Percentiles rank a stretch among this genome's conserved stretches.
These are phyloP conservation scores for Arthrobotrys sphaeroides DNA, from an alignment of 2,329 filamentous ascomycete genomes.

Conservation along the genomic window DNA sequence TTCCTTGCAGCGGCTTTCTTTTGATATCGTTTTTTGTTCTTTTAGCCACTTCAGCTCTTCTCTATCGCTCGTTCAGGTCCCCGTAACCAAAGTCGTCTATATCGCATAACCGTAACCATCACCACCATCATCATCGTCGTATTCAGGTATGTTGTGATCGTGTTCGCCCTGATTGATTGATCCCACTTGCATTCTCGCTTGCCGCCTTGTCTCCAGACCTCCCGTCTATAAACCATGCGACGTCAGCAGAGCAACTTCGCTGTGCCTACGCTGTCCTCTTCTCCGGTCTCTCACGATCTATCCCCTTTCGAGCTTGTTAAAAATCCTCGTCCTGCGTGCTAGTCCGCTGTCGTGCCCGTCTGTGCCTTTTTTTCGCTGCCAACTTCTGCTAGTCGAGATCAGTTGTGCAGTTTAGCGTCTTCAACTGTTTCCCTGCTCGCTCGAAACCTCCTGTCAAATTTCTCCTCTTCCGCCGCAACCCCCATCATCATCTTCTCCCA, in stretches of 20 bases:
- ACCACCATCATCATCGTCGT: slow-evolving; percentile 5
- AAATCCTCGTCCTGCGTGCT: not conserved
- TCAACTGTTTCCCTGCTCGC: slow-evolving; percentile 38
- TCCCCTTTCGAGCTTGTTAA: slow-evolving; percentile 18
- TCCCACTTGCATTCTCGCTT: slow-evolving; percentile 6
- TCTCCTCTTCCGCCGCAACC: slow-evolving; percentile 47
- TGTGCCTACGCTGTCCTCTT: not conserved
- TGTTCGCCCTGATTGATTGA: slow-evolving; percentile 23
- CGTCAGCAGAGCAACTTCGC: not conserved
- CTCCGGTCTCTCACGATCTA: not conserved
- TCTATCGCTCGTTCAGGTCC: slow-evolving; percentile 44
- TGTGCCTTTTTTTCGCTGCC: slow-evolving; percentile 11
- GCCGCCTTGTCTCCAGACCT: slow-evolving; percentile 21
- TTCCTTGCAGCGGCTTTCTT: slow-evolving; percentile 28
- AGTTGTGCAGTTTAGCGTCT: slow-evolving; percentile 23
- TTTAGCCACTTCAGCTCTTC: slow-evolving; percentile 27
- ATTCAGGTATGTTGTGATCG: slow-evolving; percentile 25
- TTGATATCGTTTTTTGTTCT: slow-evolving; percentile 13
- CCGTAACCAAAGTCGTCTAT: slow-evolving; percentile 16
- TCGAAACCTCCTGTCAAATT: slow-evolving; percentile 53
- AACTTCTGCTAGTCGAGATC: slow-evolving; percentile 13
- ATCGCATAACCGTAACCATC: slow-evolving; percentile 2
- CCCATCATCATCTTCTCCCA: slow-evolving; percentile 18
- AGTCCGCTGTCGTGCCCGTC: slow-evolving; percentile 7
- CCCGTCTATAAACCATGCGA: slow-evolving; percentile 20